Evolutionary conservation across 768 basidiomycete genomes (phyloP).

Genomic region (Tricholoma hemisulphureum): DNA sequence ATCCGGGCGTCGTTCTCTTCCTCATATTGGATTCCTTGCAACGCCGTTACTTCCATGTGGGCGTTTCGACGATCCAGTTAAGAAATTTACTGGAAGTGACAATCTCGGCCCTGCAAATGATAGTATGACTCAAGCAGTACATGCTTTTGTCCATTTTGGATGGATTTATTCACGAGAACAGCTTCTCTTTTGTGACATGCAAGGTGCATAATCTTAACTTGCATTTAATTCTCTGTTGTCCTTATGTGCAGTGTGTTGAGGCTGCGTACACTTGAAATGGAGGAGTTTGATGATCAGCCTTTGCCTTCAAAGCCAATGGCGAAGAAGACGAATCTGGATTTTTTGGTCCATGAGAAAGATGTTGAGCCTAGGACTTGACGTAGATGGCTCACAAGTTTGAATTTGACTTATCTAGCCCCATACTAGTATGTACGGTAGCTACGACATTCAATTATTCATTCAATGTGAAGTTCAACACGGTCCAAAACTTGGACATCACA

Average conservation of each 20-base stretch:
- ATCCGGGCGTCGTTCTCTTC: neutral
- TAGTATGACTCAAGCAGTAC: neutral
- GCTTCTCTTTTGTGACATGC: neutral
- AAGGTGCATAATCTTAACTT: neutral
- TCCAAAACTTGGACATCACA: neutral
- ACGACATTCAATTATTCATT: neutral
- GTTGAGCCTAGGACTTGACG: neutral
- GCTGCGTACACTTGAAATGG: neutral
- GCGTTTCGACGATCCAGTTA: neutral
- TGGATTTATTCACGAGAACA: neutral
- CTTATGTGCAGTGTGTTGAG: neutral
- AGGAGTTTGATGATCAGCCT: neutral
- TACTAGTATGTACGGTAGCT: neutral
- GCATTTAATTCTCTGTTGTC: neutral
- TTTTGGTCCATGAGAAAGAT: neutral
- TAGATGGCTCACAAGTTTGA: constrained; percentile 1
- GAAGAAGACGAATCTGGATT: neutral
- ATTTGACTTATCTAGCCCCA: neutral
- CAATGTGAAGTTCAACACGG: neutral
- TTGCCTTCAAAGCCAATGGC: neutral
- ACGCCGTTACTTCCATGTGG: neutral
- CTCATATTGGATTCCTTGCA: neutral
- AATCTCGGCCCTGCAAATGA: neutral
- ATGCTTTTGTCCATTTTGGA: neutral
- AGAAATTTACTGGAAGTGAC: neutral